Percentiles rank a stretch among this genome's conserved stretches.
These are phyloP conservation scores for Colletotrichum paranaense DNA, from an alignment of 2,329 filamentous ascomycete genomes.

Conservation along the genomic window DNA sequence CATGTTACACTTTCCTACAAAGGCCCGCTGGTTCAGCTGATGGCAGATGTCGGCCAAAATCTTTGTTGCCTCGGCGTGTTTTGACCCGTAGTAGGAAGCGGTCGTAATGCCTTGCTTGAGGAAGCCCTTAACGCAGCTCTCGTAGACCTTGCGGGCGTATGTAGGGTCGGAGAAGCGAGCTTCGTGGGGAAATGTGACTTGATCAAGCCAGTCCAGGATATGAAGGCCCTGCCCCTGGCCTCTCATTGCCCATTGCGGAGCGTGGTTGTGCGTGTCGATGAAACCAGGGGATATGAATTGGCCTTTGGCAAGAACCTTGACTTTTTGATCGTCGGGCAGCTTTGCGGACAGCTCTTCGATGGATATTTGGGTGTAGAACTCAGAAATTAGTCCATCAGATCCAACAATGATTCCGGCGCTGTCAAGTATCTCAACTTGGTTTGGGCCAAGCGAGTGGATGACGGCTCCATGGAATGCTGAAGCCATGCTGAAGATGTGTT, in stretches of 20 bases:
- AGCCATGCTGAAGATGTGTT: not conserved
- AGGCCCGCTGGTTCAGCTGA: constrained; percentile 65
- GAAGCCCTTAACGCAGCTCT: constrained; percentile 64
- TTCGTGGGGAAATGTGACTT: constrained; percentile 74
- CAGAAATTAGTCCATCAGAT: constrained; percentile 40
- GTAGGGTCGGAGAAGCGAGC: constrained; percentile 65
- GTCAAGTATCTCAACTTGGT: constrained; percentile 50
- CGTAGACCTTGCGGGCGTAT: constrained; percentile 65
- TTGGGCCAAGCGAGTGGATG: constrained; percentile 51
- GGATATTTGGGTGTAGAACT: constrained; percentile 36
- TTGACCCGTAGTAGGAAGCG: constrained; percentile 69
- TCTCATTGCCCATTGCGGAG: constrained; percentile 65
- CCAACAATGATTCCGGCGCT: constrained; percentile 48
- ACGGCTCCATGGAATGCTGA: constrained; percentile 52
- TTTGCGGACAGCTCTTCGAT: not conserved
- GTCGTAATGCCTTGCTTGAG: constrained; percentile 72
- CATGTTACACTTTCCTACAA: constrained; percentile 74
- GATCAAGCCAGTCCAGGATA: constrained; percentile 71
- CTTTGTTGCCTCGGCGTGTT: constrained; percentile 66
- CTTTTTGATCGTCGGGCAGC: constrained; percentile 28
- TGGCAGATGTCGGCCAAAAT: constrained; percentile 67
- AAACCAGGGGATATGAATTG: constrained; percentile 70
- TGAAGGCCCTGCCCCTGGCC: constrained; percentile 62
- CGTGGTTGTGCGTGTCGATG: constrained; percentile 77
- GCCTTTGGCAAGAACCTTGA: constrained; percentile 49